Percentiles rank a stretch among this genome's conserved stretches.
Conservation (phyloP, 164 flowering plant species). For the Cinnamomum micranthum region DNA sequence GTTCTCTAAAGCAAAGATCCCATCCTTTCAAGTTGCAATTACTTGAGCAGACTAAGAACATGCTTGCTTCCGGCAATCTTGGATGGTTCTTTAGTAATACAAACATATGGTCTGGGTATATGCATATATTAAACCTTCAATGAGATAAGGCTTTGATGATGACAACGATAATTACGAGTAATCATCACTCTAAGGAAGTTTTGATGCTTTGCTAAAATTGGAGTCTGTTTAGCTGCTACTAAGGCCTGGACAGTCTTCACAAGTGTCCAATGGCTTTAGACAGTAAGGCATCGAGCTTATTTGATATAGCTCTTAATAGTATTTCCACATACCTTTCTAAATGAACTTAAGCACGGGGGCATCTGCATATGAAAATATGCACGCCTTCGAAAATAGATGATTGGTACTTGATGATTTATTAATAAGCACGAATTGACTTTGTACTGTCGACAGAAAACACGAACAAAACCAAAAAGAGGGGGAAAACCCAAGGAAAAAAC, state of each 20-base stretch:
- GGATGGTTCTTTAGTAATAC: too few relatives aligned
- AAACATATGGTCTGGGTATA: too few relatives aligned
- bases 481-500: too few relatives aligned
- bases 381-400: not conserved
- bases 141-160: too few relatives aligned
- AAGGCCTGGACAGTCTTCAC: not conserved
- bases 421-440: not conserved
- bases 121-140: too few relatives aligned
- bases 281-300: not conserved
- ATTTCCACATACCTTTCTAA: not conserved
- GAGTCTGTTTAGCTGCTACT: not conserved
- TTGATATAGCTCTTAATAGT: not conserved
- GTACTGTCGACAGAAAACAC: not conserved
- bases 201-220: slow-evolving; percentile 3
- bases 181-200: not conserved
- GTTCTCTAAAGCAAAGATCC: too few relatives aligned
- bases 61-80: too few relatives aligned
- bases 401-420: not conserved
- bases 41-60: too few relatives aligned
- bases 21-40: too few relatives aligned
- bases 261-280: not conserved
- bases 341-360: not conserved
- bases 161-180: too few relatives aligned
- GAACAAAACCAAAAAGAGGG: not conserved
- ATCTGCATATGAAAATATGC: not conserved